Conservation (phyloP, 257 asterid genomes). For the Fraxinus quadrangulata region DNA sequence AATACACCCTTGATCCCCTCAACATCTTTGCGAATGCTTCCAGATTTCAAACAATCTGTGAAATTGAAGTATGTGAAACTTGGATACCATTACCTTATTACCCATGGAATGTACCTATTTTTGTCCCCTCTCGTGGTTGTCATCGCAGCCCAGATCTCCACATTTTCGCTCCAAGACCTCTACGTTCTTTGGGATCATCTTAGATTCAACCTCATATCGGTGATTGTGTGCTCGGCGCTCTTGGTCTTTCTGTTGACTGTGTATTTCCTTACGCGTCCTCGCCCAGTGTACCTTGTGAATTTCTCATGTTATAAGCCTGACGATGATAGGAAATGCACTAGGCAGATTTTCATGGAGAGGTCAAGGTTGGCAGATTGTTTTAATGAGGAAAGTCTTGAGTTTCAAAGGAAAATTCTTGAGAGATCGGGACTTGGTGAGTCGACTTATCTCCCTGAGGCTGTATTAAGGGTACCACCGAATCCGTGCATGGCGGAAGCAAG, state of each 20-base stretch:
- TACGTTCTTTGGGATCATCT: conserved; percentile 46
- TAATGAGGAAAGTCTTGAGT: conserved; percentile 34
- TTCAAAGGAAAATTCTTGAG: conserved; percentile 47
- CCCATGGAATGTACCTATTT: conserved; percentile 50
- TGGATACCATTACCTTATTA: conserved; percentile 48
- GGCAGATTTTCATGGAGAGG: conserved; percentile 42
- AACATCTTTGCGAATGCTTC: conserved; percentile 34
- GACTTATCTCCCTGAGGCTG: conserved; percentile 52
- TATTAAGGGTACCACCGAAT: conserved; percentile 43
- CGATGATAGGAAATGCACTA: conserved; percentile 41
- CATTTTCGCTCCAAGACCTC: conserved; percentile 39
- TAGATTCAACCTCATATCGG: conserved; percentile 42
- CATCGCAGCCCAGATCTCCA: conserved; percentile 42
- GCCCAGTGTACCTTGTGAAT: conserved; percentile 46
- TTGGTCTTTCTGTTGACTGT: conserved; percentile 45
- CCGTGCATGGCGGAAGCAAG: conserved; percentile 55
- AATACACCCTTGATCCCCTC: conserved; percentile 29
- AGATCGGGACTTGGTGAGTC: conserved; percentile 53
- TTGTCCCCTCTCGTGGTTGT: conserved; percentile 39
- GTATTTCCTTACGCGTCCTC: conserved; percentile 46
- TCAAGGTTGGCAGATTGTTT: conserved; percentile 34
- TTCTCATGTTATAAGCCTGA: conserved; percentile 54
- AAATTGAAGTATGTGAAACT: conserved; percentile 56
- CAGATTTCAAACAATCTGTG: conserved; percentile 50
- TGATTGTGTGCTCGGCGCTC: conserved; percentile 37